Percentiles rank a stretch among this genome's conserved stretches.
phyloP scores from a whole-genome alignment of 139 green algal genomes.

The Chlamydomonas sp. region DNA sequence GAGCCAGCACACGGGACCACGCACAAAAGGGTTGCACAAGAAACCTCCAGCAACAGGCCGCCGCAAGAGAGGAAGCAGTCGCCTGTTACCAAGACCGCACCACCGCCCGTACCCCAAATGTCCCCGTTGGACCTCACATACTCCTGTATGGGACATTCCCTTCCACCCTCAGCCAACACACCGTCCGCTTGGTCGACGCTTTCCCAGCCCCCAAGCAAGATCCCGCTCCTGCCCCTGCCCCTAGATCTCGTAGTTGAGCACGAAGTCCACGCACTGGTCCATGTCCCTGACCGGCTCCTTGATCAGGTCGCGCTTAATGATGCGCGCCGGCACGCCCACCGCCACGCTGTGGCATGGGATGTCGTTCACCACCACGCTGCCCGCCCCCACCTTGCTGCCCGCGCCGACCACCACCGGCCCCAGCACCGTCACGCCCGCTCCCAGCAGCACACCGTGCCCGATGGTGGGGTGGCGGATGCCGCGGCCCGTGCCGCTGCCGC shows the following conservation, averaged over 20 bases:
- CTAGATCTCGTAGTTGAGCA: conserved; percentile 85
- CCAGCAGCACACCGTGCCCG: conserved; percentile 89
- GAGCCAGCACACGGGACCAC: no score
- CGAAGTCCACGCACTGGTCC: conserved; percentile 82
- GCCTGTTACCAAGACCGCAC: no score
- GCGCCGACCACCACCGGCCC: conserved; percentile 81
- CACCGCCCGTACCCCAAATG: no score
- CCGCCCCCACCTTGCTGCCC: conserved; percentile 88
- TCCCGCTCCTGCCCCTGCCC: background rate
- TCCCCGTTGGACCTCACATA: no score
- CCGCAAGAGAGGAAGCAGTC: no score
- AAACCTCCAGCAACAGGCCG: no score
- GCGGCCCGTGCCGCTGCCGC: conserved; percentile 83
- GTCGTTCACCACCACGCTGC: conserved; percentile 85
- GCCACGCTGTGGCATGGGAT: conserved; percentile 86
- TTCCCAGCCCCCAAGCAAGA: no score
- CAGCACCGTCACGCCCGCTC: conserved; percentile 87
- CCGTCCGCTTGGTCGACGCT: no score
- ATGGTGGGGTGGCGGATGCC: conserved; percentile 79
- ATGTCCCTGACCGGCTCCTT: conserved; percentile 80
- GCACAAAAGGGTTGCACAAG: no score
- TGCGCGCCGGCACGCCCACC: conserved; percentile 86
- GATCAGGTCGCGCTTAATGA: conserved; percentile 73
- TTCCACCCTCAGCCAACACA: no score
- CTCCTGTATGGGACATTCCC: no score